phyloP scores from a whole-genome alignment of 345 rosid genomes.

The Melastoma malabathricum region DNA sequence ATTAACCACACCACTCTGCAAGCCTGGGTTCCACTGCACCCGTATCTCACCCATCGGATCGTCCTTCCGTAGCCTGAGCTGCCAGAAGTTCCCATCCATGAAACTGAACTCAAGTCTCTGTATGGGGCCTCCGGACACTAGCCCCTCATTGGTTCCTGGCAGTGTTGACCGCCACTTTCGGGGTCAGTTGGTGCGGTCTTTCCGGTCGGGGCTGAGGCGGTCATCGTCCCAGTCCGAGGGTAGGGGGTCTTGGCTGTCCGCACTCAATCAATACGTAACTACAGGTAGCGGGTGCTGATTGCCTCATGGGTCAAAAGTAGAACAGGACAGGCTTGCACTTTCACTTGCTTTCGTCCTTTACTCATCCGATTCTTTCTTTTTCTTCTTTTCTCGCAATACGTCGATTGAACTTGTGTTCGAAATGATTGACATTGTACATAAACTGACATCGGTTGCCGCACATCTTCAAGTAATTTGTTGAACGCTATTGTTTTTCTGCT shows the following conservation, averaged over 20 bases:
- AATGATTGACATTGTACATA: too few relatives aligned
- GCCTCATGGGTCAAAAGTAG: too few relatives aligned
- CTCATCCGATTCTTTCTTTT: background rate
- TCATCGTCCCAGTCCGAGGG: slow-evolving; percentile 30
- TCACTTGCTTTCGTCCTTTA: too few relatives aligned
- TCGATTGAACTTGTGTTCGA: too few relatives aligned
- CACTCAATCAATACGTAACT: slow-evolving; percentile 55
- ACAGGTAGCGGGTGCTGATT: slow-evolving; percentile 51
- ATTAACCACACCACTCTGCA: slow-evolving; percentile 49
- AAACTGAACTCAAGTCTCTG: slow-evolving; percentile 48
- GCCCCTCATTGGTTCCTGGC: slow-evolving; percentile 31
- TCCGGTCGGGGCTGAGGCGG: slow-evolving; percentile 41
- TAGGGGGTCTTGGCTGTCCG: slow-evolving; percentile 63
- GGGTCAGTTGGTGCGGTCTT: slow-evolving; percentile 29
- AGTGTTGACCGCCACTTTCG: slow-evolving; percentile 16
- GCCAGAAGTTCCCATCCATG: slow-evolving; percentile 54
- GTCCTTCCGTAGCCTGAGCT: slow-evolving; percentile 62
- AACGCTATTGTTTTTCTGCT: too few relatives aligned
- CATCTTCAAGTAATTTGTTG: too few relatives aligned
- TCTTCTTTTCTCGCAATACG: background rate
- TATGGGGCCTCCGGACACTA: slow-evolving; percentile 49
- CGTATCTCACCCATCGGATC: slow-evolving; percentile 46
- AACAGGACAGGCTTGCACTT: too few relatives aligned
- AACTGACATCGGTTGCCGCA: too few relatives aligned
- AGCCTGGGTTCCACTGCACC: slow-evolving; percentile 39